Base-by-base conservation (phyloP, 345 rosid genomes). In the Sisymbrium altissimum region DNA sequence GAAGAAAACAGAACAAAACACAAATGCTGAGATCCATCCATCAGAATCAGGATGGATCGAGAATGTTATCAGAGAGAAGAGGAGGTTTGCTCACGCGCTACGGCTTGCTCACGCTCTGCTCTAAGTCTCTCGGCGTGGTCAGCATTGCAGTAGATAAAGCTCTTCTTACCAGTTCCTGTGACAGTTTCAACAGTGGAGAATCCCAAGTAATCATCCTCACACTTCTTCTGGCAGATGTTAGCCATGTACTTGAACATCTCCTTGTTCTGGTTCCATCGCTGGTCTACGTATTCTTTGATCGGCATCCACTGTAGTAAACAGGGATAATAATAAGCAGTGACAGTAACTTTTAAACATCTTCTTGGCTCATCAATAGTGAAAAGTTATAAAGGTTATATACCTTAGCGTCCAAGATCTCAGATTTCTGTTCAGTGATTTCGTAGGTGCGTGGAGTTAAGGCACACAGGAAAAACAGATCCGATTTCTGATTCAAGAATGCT, bases 351-450 rank as follows among this genome's bases (percentile, higher is more conserved):
- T 33, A 4, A 53, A 30, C 10, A 15, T 18, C 18, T 72, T 39
- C 43, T 72, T 62, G 18, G 32, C 6, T 45, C 15, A 45, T 57
- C 41, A 68, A 55, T n/a, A 41, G 1, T 55, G 19, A 25, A 64
- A 49, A 54, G 13, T 44, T 8, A 36, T 40, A 40, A 63, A 23
- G 19, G 2, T 49, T 35, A 56, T n/a, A 23, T 23, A 87, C 96
- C 92, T 83, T 70, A 25, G 92, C 90, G 43, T 83, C 82, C 72
- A 67, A 82, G 41, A 89, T 74, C 78, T 87, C 96, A n/a, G 82
- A 79, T 45, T 74, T 84, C 70, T 89, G 92, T 56, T 70, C 81
- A 57, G 57, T 64, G 68, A 89, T 89, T 35, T 80, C 74, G 43
- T 36, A 73, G 55, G 86, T 76, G 13, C 8, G 70, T 5, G 96